Conservation (phyloP, 495 filamentous ascomycete genomes). For the Xylaria bambusicola region DNA sequence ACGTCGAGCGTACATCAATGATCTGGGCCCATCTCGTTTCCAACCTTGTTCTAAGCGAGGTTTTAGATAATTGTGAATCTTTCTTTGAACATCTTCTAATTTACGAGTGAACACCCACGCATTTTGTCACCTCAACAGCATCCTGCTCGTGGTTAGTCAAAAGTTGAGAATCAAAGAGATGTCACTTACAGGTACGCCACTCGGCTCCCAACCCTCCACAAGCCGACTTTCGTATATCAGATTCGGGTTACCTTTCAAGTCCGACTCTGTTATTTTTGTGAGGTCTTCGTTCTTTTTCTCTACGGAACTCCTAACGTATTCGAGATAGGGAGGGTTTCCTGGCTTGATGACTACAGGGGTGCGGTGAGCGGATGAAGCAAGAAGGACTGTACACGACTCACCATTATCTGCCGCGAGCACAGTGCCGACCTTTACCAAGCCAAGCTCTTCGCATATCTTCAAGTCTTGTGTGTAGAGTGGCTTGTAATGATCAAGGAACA, state of each 20-base stretch:
- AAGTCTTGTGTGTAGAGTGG: conserved; percentile 69
- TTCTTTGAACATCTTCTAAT: not conserved
- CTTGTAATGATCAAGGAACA: conserved; percentile 79
- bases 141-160: conserved; percentile 52
- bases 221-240: conserved; percentile 68
- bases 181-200: conserved; percentile 56
- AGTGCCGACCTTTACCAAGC: conserved; percentile 60
- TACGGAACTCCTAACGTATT: conserved; percentile 61
- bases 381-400: not conserved
- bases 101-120: conserved; percentile 41
- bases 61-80: too few species aligned
- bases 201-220: conserved; percentile 67
- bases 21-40: too few species aligned
- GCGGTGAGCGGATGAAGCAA: conserved; percentile 1
- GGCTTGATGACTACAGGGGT: conserved; percentile 56
- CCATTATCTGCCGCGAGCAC: conserved; percentile 72
- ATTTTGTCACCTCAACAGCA: conserved; percentile 70
- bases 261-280: conserved; percentile 36
- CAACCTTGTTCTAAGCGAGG: too few species aligned
- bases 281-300: conserved; percentile 48
- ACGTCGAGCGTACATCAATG: too few species aligned
- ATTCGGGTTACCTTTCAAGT: conserved; percentile 64
- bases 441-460: conserved; percentile 70
- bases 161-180: not conserved
- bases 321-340: conserved; percentile 73